phyloP scores from a whole-genome alignment of 2,329 filamentous ascomycete genomes.

The Didymella segeticola region DNA sequence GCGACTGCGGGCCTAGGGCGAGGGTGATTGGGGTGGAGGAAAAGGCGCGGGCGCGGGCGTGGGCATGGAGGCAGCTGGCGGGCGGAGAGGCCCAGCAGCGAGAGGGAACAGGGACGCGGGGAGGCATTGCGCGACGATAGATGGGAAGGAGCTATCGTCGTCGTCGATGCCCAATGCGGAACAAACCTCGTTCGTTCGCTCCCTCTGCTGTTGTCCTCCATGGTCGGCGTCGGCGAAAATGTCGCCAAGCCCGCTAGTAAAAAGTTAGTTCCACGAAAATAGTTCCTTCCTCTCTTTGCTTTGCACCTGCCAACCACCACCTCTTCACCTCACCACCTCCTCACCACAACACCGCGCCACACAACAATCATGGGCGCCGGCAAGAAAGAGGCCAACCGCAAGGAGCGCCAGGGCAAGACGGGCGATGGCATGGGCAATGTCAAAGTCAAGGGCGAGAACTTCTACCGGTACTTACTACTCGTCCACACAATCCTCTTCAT shows the following conservation, averaged over 20 bases:
- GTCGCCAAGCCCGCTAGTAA: constrained; percentile 34
- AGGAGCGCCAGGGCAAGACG: constrained; percentile 82
- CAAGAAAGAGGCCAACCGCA: constrained; percentile 89
- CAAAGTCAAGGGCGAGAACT: constrained; percentile 95
- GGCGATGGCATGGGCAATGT: constrained; percentile 91
- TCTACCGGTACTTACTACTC: constrained; percentile 81
- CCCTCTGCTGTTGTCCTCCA: not conserved
- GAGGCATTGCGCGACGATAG: constrained; percentile 54
- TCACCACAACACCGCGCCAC: constrained; percentile 8
- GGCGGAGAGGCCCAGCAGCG: constrained; percentile 37
- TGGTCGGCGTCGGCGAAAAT: constrained; percentile 21
- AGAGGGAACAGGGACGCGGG: constrained; percentile 49
- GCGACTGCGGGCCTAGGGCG: constrained; percentile 80
- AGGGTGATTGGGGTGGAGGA: constrained; percentile 57
- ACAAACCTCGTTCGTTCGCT: too few relatives aligned
- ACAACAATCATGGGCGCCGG: constrained; percentile 73
- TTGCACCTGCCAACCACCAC: constrained; percentile 23
- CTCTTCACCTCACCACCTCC: too few relatives aligned
- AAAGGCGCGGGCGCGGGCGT: constrained; percentile 30
- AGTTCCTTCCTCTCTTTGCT: constrained; percentile 4
- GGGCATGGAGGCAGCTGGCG: constrained; percentile 19
- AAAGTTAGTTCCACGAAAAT: constrained; percentile 26
- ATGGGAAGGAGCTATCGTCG: constrained; percentile 13
- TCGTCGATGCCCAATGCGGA: not conserved
- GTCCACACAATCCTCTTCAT: too few relatives aligned